Conservation (phyloP, 2,329 filamentous ascomycete species). For the Ascocoryne sarcoides region DNA sequence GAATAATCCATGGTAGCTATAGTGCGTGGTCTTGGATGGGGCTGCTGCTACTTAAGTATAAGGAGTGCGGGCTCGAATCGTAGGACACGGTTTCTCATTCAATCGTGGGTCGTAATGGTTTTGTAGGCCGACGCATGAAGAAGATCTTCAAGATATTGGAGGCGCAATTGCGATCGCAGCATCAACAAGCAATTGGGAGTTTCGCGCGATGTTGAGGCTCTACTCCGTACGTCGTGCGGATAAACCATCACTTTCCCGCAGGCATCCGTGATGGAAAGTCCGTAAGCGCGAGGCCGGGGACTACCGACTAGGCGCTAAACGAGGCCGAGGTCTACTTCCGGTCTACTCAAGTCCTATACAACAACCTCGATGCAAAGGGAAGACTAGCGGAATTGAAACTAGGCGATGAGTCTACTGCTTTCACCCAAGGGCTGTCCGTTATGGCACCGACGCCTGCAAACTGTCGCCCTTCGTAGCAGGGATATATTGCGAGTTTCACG, state of each 20-base stretch:
- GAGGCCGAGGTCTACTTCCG: too few species aligned
- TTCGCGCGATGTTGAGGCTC: neutral
- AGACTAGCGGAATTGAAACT: conserved; percentile 4
- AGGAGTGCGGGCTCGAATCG: too few species aligned
- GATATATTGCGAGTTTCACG: conserved; percentile 1
- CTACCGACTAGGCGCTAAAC: conserved; percentile 16
- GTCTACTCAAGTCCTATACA: too few species aligned
- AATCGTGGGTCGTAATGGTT: too few species aligned
- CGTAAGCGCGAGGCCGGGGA: conserved; percentile 8
- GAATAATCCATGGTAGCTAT: conserved; percentile 55
- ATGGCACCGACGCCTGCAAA: conserved; percentile 20
- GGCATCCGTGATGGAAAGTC: conserved; percentile 7
- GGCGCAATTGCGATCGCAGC: neutral
- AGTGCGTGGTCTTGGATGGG: too few species aligned
- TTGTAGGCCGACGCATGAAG: neutral
- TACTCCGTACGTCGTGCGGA: too few species aligned
- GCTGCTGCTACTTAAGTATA: too few species aligned
- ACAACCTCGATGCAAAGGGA: too few species aligned
- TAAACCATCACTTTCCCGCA: neutral
- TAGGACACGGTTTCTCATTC: too few species aligned
- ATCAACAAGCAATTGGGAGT: neutral
- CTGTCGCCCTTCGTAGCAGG: neutral
- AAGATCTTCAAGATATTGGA: neutral
- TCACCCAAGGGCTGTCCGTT: conserved; percentile 17
- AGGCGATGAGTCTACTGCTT: conserved; percentile 24